Evolutionary conservation across 139 green algal species (phyloP).

Genomic region (Deuterostichococcus epilithicus): DNA sequence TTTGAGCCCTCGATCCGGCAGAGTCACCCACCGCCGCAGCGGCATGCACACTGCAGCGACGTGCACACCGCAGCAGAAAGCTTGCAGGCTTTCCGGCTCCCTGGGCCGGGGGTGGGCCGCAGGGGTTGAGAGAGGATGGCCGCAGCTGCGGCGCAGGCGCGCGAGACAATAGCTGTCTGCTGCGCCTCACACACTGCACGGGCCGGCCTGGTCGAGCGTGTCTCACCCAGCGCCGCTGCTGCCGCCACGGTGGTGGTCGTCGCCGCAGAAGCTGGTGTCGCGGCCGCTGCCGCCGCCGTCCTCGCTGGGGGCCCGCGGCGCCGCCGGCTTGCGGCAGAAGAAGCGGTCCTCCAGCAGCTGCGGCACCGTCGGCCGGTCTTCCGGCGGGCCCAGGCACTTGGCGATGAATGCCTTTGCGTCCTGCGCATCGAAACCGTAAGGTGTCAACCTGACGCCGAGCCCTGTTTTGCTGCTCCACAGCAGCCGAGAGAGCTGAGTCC

Average conservation of each 20-base stretch:
- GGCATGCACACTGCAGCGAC: no score
- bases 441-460: no score
- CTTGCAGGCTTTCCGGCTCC: no score
- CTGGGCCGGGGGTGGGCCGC: no score
- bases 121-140: no score
- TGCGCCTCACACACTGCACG: not conserved
- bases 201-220: not conserved
- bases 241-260: not conserved
- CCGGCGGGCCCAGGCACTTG: constrained; percentile 64
- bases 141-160: no score
- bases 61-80: no score
- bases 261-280: not conserved
- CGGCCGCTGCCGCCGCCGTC: not conserved
- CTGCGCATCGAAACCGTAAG: not conserved
- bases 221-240: constrained; percentile 4
- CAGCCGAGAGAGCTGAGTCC: no score
- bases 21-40: no score
- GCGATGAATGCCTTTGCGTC: constrained; percentile 68
- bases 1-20: no score
- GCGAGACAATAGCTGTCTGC: no score
- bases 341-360: constrained; percentile 68
- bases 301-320: not conserved
- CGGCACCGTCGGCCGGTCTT: constrained; percentile 59
- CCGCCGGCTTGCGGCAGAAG: constrained; percentile 2
- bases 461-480: no score